Evolutionary conservation across 2,329 filamentous ascomycete species (phyloP).

Genomic region (Colletotrichum echinochloae): DNA sequence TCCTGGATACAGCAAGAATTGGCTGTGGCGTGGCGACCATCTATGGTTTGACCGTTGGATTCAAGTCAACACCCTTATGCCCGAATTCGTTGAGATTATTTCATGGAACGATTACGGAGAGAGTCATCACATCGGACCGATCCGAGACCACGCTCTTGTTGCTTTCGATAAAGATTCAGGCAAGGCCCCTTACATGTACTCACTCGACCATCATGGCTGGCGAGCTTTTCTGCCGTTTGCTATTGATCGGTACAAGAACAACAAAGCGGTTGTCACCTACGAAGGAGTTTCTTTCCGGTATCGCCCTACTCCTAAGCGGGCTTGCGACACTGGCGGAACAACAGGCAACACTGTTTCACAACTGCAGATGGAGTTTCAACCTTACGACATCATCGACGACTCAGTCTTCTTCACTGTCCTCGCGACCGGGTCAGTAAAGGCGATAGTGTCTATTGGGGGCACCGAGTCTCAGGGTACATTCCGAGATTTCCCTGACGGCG

Average conservation of each 20-base stretch:
- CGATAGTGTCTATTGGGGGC: conserved; percentile 45
- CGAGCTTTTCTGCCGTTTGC: conserved; percentile 61
- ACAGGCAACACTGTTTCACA: conserved; percentile 46
- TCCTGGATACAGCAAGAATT: conserved; percentile 64
- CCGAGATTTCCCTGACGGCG: conserved; percentile 16
- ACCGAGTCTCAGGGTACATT: too few relatives aligned
- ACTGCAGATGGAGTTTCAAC: conserved; percentile 41
- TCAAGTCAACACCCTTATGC: conserved; percentile 66
- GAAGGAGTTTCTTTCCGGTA: conserved; percentile 50
- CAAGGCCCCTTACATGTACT: conserved; percentile 59
- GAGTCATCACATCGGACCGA: conserved; percentile 64
- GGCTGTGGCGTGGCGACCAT: conserved; percentile 68
- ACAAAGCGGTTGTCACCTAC: conserved; percentile 45
- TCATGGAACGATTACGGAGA: conserved; percentile 64
- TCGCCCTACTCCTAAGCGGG: conserved; percentile 43
- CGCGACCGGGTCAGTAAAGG: conserved; percentile 41
- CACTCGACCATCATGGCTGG: conserved; percentile 62
- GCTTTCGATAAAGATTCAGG: conserved; percentile 7
- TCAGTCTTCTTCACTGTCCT: conserved; percentile 45
- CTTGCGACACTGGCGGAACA: conserved; percentile 47
- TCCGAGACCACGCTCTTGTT: conserved; percentile 48
- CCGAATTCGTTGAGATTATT: conserved; percentile 61
- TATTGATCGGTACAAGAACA: conserved; percentile 64
- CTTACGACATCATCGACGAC: conserved; percentile 39
- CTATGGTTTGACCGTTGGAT: conserved; percentile 71